Base-by-base conservation (phyloP, 768 basidiomycete genomes). In the Boletus barrowsii region DNA sequence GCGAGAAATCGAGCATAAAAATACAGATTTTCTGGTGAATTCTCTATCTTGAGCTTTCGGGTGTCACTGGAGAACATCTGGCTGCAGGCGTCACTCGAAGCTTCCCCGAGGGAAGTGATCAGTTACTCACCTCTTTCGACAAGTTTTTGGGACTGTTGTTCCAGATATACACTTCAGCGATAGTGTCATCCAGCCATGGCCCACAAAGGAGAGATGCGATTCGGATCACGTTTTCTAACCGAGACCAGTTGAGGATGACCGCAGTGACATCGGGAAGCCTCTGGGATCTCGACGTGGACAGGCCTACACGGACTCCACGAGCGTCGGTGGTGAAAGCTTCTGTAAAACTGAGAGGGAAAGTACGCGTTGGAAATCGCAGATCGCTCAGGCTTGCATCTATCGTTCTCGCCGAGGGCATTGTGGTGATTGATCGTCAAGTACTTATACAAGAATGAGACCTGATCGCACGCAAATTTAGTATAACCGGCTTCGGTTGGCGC, bases 231-330 rank as follows among this genome's bases (percentile, higher is more conserved):
- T 88, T 89, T 0, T 76, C 70, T 22, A 86, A 75, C 17, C 84
- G 78, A 46, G 81, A 82, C 87, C 86, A 88, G 66, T 87, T 88
- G 41, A 87, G 72, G 37, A 88, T 62, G 39, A 87, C 71, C 8
- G 79, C 81, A 7, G 82, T 83, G 13, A 79, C 79, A 56, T 81
- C 74, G 58, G 75, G 72, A 22, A n/a, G 47, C 11, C 49, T 42
- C 26, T 26, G 44, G 36, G 42, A 11, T 13, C 45, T 49, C 7
- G 57, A 51, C 7, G 51, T 4, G 4, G 43, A 18, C 10, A 54
- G 51, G 37, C 66, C 57, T 8, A 61, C 51, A 14, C 66, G 63
- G 20, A 51, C 35, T 40, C 53, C 58, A 29, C 3, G 40, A 40
- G 42, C 17, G 33, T 46, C 7, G 20, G 22, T 24, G 42, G 30